Percentiles rank a stretch among this genome's conserved stretches.
phyloP scores from a whole-genome alignment of 1,139 yeast species.

The Lodderomyces elongisporus region DNA sequence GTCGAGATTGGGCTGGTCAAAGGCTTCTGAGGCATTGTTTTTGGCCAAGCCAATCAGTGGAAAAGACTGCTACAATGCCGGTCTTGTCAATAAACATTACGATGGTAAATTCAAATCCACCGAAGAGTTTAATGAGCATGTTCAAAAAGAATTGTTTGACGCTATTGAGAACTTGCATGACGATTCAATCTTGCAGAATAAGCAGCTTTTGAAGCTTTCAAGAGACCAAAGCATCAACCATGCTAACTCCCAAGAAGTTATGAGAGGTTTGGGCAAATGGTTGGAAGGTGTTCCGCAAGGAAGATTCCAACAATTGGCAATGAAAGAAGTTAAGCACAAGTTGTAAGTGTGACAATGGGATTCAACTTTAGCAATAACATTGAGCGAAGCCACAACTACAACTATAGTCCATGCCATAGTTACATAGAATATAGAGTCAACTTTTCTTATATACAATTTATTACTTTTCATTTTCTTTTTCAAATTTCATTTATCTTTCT shows the following conservation, averaged over 20 bases:
- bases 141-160: constrained; percentile 42
- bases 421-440: too few species aligned
- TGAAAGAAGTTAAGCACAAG: constrained; percentile 59
- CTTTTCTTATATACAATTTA: too few species aligned
- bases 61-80: constrained; percentile 50
- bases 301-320: constrained; percentile 54
- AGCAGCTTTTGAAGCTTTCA: constrained; percentile 49
- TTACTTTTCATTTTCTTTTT: too few species aligned
- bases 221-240: constrained; percentile 41
- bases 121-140: constrained; percentile 57
- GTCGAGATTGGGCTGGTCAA: constrained; percentile 66
- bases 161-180: constrained; percentile 49
- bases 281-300: constrained; percentile 69
- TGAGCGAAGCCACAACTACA: too few species aligned
- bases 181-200: constrained; percentile 59
- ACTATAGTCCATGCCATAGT: too few species aligned
- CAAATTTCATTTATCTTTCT: too few species aligned
- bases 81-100: constrained; percentile 55
- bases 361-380: too few species aligned
- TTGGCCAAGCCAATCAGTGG: constrained; percentile 65
- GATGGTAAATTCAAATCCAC: constrained; percentile 42
- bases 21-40: constrained; percentile 69
- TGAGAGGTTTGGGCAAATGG: constrained; percentile 67
- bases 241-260: constrained; percentile 62
- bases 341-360: too few species aligned